phyloP scores from a whole-genome alignment of 768 basidiomycete species.

The Favolaschia claudopus region DNA sequence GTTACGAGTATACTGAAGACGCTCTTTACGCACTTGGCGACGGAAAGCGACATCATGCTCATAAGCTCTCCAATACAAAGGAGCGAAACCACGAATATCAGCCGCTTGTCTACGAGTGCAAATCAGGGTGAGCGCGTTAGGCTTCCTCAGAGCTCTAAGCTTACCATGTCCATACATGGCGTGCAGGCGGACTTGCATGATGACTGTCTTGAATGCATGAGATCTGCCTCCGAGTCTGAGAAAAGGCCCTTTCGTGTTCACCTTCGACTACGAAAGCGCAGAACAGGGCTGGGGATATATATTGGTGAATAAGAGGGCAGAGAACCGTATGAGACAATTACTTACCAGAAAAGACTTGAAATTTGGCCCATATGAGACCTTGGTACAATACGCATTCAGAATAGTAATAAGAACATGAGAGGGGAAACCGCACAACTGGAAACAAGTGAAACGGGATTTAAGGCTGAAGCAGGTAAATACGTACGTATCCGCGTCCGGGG shows the following conservation, averaged over 20 bases:
- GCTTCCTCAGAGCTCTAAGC: not conserved
- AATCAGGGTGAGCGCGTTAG: not conserved
- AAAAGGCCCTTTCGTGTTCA: not conserved
- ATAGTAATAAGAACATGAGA: not conserved
- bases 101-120: slow-evolving; percentile 6
- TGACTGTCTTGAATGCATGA: slow-evolving; percentile 2
- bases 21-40: slow-evolving; percentile 4
- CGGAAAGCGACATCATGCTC: slow-evolving; percentile 25
- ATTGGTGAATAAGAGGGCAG: not conserved
- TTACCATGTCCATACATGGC: slow-evolving; percentile 22
- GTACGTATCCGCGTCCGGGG: slow-evolving; percentile 18
- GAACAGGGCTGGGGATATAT: slow-evolving; percentile 8
- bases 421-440: slow-evolving; percentile 3
- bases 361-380: slow-evolving; percentile 27
- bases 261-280: slow-evolving; percentile 29
- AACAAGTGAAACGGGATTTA: not conserved
- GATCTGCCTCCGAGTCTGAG: no score
- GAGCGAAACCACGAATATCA: slow-evolving; percentile 23
- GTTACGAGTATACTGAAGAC: not conserved
- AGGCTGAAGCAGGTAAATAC: not conserved
- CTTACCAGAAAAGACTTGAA: slow-evolving; percentile 22
- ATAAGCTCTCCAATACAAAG: slow-evolving; percentile 24
- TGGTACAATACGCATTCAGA: not conserved
- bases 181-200: slow-evolving; percentile 27
- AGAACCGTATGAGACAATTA: not conserved